Evolutionary conservation across 352 stramenopile genomes (phyloP).

Genomic region (Thraustotheca clavata): DNA sequence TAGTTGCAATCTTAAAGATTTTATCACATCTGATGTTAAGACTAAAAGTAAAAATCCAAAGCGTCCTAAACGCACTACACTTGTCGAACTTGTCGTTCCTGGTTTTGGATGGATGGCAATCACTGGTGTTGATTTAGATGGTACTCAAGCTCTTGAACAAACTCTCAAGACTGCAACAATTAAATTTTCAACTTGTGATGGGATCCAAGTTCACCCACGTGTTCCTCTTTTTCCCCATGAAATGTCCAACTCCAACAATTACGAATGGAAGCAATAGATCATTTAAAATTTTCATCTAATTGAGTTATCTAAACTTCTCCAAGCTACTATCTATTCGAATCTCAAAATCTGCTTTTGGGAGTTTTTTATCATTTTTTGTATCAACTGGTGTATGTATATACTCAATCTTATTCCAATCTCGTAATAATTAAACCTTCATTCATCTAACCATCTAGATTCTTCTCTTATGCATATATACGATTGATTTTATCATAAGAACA

Average conservation of each 20-base stretch:
- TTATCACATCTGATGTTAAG: conserved; percentile 45
- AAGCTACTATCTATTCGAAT: too few species aligned
- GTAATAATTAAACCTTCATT: too few species aligned
- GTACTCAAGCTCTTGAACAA: conserved; percentile 45
- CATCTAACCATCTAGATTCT: too few species aligned
- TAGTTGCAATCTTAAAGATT: conserved; percentile 62
- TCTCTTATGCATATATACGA: too few species aligned
- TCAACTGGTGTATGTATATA: too few species aligned
- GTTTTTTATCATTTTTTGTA: too few species aligned
- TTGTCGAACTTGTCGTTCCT: conserved; percentile 68
- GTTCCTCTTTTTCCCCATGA: conserved; percentile 70
- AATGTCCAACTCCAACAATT: conserved; percentile 65
- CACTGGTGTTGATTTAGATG: conserved; percentile 73
- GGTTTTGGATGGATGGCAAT: conserved; percentile 75
- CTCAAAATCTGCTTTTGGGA: too few species aligned
- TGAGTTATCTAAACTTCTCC: too few species aligned
- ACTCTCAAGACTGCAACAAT: conserved; percentile 58
- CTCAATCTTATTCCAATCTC: too few species aligned
- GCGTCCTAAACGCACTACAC: conserved; percentile 68
- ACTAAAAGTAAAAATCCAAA: conserved; percentile 65
- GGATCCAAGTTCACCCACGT: conserved; percentile 46
- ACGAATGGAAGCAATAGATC: conserved; percentile 44
- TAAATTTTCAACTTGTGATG: conserved; percentile 50
- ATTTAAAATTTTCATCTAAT: too few species aligned
- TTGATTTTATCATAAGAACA: too few species aligned